A percentile compares a stretch with the other conserved stretches of the same genome.
phyloP scores from a whole-genome alignment of 208 protist species.

The Leishmania aethiopica region DNA sequence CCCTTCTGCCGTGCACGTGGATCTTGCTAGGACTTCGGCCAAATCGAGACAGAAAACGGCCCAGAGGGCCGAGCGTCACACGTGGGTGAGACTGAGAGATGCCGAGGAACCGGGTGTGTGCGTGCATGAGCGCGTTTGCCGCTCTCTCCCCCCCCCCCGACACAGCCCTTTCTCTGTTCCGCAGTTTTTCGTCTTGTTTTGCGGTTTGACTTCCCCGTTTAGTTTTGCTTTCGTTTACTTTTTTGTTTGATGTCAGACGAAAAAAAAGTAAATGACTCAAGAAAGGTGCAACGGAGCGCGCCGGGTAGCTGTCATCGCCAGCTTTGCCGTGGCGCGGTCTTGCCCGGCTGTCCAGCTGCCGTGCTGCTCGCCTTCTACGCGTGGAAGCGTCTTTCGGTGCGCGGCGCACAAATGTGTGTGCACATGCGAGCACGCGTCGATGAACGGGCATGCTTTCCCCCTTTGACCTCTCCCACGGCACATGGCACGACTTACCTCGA shows the following conservation, averaged over 20 bases:
- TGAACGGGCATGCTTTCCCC: not conserved
- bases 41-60: not conserved
- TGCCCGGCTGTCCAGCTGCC: not conserved
- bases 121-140: not conserved
- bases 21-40: conserved; percentile 1
- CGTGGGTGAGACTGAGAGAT: not conserved
- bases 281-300: not conserved
- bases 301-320: not conserved
- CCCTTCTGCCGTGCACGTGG: not conserved
- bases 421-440: not conserved
- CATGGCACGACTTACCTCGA: not conserved
- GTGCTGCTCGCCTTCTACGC: not conserved
- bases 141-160: not conserved
- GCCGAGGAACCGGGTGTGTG: not conserved
- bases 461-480: not conserved
- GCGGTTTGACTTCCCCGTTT: not conserved
- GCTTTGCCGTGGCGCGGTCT: not conserved
- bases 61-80: not conserved
- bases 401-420: not conserved
- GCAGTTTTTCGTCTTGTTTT: not conserved
- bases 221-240: not conserved
- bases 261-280: not conserved
- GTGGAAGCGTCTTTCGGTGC: not conserved
- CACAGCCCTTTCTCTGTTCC: not conserved
- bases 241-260: not conserved